Percentiles rank a stretch among this genome's conserved stretches.
Conservation (phyloP, 2,329 filamentous ascomycete genomes). For the Ophiosphaerella narmari region DNA sequence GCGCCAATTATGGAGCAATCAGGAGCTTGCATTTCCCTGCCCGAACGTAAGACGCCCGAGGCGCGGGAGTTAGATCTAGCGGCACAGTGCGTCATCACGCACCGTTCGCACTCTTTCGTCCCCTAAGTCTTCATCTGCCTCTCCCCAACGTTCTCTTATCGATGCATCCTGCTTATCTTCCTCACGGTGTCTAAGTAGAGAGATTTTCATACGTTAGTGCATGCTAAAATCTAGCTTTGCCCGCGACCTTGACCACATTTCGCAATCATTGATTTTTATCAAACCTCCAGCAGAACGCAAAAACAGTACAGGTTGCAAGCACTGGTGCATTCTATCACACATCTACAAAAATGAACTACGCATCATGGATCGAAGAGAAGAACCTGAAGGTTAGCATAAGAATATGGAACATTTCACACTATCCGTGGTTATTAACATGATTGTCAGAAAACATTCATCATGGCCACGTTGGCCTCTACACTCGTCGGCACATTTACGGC, state of each 20-base stretch:
- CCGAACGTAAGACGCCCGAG: constrained; percentile 11
- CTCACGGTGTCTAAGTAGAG: too few relatives aligned
- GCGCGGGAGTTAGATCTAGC: constrained; percentile 6
- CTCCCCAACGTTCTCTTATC: too few relatives aligned
- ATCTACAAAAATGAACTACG: constrained; percentile 47
- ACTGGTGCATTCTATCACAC: constrained; percentile 1
- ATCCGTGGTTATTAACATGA: not conserved
- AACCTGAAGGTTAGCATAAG: constrained; percentile 45
- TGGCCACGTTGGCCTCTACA: constrained; percentile 51
- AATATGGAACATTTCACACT: not conserved
- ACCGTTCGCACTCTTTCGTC: constrained; percentile 4
- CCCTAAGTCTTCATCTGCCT: not conserved
- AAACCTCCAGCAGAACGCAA: constrained; percentile 1
- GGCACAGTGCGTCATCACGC: constrained; percentile 25
- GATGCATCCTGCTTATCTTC: too few relatives aligned
- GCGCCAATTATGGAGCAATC: constrained; percentile 24
- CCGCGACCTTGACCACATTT: not conserved
- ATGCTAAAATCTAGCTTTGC: not conserved
- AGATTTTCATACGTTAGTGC: too few relatives aligned
- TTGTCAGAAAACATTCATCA: constrained; percentile 50
- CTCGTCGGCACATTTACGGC: constrained; percentile 52
- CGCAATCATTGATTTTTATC: not conserved
- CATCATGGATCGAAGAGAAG: constrained; percentile 53
- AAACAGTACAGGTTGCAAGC: constrained; percentile 2
- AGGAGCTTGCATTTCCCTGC: constrained; percentile 12